A percentile compares a stretch with the other conserved stretches of the same genome.
Conservation (phyloP, 768 basidiomycete species). For the Mycena floridula region DNA sequence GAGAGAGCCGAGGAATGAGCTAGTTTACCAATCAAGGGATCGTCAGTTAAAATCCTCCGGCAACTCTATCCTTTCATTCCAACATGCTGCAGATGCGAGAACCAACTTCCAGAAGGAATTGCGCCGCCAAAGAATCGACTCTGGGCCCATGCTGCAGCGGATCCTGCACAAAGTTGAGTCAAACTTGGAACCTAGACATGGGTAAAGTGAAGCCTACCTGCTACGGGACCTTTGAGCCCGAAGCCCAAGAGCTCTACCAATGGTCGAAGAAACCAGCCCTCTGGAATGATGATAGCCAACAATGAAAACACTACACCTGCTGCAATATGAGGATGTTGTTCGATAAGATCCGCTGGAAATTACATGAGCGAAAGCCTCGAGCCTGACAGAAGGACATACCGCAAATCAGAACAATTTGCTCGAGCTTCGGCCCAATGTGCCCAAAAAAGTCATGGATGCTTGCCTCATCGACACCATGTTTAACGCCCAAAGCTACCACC, state of each 20-base stretch:
- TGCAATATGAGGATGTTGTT: neutral
- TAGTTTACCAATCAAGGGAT: too few relatives aligned
- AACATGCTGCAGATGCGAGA: constrained; percentile 12
- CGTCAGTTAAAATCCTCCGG: too few relatives aligned
- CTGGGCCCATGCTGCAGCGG: constrained; percentile 15
- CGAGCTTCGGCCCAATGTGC: neutral
- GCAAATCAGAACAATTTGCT: neutral
- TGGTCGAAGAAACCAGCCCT: neutral
- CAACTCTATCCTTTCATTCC: too few relatives aligned
- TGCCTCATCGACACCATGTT: neutral
- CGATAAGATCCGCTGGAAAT: neutral
- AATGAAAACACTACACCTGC: neutral
- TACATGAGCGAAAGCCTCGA: neutral
- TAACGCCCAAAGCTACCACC: neutral
- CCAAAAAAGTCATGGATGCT: neutral
- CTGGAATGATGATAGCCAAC: neutral
- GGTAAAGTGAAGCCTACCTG: neutral
- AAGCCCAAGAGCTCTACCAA: neutral
- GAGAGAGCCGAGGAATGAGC: too few relatives aligned
- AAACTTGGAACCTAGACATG: neutral
- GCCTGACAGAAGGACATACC: neutral
- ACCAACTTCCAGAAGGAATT: constrained; percentile 15
- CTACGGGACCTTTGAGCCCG: neutral
- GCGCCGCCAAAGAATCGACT: constrained; percentile 13
- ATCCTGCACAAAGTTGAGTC: constrained; percentile 6